Conservation (phyloP, 2,329 filamentous ascomycete genomes). For the Zopfia rhizophila region DNA sequence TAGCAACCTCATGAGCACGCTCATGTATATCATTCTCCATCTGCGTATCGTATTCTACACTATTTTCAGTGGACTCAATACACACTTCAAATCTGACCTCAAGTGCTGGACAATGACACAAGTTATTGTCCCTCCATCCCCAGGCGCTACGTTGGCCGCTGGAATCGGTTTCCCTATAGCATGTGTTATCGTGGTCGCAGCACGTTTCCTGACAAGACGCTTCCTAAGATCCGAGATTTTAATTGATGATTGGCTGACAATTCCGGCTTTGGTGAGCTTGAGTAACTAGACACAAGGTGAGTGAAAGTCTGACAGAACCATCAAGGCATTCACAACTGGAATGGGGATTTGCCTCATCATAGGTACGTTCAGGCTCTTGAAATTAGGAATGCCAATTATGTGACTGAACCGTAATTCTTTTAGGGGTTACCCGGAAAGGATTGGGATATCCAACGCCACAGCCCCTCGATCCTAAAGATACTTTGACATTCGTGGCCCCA, state of each 20-base stretch:
- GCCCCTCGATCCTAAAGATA: background rate
- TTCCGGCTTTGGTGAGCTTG: background rate
- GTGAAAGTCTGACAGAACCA: background rate
- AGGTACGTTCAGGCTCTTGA: background rate
- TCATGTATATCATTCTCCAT: no score
- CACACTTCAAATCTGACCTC: no score
- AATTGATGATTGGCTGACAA: slow-evolving; percentile 2
- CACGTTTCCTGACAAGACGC: background rate
- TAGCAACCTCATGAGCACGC: no score
- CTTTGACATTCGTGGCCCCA: background rate
- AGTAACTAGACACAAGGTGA: background rate
- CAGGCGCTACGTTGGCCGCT: background rate
- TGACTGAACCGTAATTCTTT: no score
- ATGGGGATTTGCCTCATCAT: background rate
- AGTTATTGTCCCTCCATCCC: background rate
- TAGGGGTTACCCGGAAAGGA: background rate
- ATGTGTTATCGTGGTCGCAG: background rate
- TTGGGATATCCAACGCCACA: background rate
- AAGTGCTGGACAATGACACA: no score
- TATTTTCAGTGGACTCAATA: no score
- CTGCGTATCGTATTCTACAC: no score
- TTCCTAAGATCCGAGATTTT: background rate
- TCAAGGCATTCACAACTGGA: background rate
- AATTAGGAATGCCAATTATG: background rate
- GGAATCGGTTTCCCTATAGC: background rate